Evolutionary conservation across 208 protist species (phyloP).

Genomic region (Crithidia mellificae): DNA sequence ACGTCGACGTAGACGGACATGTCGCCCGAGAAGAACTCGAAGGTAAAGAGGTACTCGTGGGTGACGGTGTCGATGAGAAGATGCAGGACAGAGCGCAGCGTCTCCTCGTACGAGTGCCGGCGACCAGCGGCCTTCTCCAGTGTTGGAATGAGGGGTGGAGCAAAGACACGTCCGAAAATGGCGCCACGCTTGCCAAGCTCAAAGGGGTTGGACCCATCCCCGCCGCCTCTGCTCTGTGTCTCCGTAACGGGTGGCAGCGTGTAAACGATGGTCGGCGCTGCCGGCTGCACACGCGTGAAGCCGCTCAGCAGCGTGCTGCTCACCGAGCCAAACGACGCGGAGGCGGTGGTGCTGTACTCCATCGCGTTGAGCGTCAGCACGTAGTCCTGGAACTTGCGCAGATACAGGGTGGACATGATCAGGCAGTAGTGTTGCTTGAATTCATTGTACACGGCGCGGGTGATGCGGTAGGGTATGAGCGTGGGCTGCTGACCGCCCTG

Average conservation of each 20-base stretch:
- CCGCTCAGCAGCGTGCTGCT: conserved; percentile 20
- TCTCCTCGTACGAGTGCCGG: conserved; percentile 81
- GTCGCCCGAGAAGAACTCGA: conserved; percentile 82
- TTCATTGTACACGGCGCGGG: conserved; percentile 70
- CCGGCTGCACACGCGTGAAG: conserved; percentile 21
- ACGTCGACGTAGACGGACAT: conserved; percentile 79
- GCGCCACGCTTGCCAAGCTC: conserved; percentile 53
- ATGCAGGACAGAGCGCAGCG: conserved; percentile 71
- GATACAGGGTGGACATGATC: conserved; percentile 75
- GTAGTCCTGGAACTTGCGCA: conserved; percentile 74
- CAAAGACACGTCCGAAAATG: conserved; percentile 56
- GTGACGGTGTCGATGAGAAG: conserved; percentile 81
- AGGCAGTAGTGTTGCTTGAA: conserved; percentile 71
- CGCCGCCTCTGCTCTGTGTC: conserved; percentile 12
- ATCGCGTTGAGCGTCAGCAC: conserved; percentile 73
- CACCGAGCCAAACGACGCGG: conserved; percentile 13
- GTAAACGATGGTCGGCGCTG: conserved; percentile 36
- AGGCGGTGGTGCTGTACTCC: conserved; percentile 53
- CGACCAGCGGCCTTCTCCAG: conserved; percentile 60
- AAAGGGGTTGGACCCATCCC: conserved; percentile 22
- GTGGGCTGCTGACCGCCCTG: conserved; percentile 33
- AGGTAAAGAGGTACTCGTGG: conserved; percentile 90
- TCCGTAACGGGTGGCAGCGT: conserved; percentile 60
- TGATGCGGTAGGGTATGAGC: conserved; percentile 65
- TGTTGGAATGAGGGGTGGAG: conserved; percentile 68